These are phyloP conservation scores for Sphagnum magellanicum DNA, from an alignment of 228 moss, liverwort and hornwort species.

Conservation along the genomic window DNA sequence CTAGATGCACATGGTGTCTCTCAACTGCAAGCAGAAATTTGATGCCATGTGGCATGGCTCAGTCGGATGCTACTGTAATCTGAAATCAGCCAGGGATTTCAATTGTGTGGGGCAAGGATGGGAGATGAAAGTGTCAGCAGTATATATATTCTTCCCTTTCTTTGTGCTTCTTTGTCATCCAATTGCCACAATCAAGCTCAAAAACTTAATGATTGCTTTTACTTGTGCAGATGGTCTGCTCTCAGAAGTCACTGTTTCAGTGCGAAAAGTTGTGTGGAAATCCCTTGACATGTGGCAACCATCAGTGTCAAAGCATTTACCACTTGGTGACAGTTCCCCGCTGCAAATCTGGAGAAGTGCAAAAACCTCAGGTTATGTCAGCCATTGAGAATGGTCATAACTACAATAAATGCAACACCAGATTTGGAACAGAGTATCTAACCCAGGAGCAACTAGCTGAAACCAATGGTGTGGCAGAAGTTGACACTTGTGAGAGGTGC, in stretches of 20 bases:
- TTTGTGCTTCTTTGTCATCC: too few species aligned
- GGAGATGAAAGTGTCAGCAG: too few species aligned
- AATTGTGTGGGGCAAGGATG: too few species aligned
- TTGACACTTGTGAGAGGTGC: constrained; percentile 72
- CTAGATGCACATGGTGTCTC: too few species aligned
- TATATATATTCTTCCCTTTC: too few species aligned
- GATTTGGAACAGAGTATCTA: constrained; percentile 8
- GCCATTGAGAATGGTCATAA: background rate
- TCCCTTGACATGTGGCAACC: constrained; percentile 64
- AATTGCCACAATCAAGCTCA: too few species aligned
- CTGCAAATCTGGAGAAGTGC: constrained; percentile 16
- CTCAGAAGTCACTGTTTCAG: constrained; percentile 63
- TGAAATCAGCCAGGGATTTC: too few species aligned
- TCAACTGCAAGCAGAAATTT: too few species aligned
- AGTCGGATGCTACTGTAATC: too few species aligned
- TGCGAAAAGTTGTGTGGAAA: constrained; percentile 72
- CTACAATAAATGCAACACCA: background rate
- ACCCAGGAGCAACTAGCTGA: too few species aligned
- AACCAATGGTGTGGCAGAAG: background rate
- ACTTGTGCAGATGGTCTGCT: constrained; percentile 76
- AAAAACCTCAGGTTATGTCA: background rate
- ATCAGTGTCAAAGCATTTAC: constrained; percentile 56
- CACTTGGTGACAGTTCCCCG: constrained; percentile 56
- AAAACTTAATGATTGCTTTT: too few species aligned
- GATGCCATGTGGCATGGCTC: too few species aligned